Evolutionary conservation across 169 alveolate genomes (phyloP), one percentile per base, ranked within the genome.

Genomic region (Toxoplasma gondii): DNA sequence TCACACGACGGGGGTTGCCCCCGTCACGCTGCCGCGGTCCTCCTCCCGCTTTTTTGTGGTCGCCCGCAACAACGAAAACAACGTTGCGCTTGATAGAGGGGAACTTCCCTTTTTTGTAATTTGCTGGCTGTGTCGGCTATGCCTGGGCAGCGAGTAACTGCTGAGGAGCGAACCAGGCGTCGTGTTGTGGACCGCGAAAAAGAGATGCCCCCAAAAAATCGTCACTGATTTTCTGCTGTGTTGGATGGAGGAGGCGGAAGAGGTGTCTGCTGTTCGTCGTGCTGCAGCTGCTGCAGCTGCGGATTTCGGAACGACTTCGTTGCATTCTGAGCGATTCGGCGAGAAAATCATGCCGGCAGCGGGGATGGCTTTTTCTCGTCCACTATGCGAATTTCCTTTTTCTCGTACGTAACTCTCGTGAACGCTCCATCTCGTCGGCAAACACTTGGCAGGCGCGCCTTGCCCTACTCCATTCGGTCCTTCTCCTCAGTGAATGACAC

Each of bases 271-370:
- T 78, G 87, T 27, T 27, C 22, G 29, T 78, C 44, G 87, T 78
- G 87, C 87, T 34, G 87, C 87, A 78, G 87, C 87, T 78, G 45
- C 87, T 78, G 87, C 87, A 78, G 87, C 87, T 34, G 87, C 87
- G 87, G 87, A 78, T 31, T 34, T 39, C 34, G 78, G 36, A 64
- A 34, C 45, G 44, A 78, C 87, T 27, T 78, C 87, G 41, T 34
- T 78, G 87, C 44, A 78, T 78, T 78, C 24, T 34, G 53, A 2
- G 27, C 87, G 53, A 39, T 7, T 31, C 12, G 9, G 87, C 45
- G 87, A 44, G 87, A 34, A 78, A 78, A 78, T 34, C 87, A 78
- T 27, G 87, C 87, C 87, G 34, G 43, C 22, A 39, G 53, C 22
- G 45, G 45, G 45, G 87, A 78, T 44, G 44, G 87, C 24, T 78